A percentile compares a stretch with the other conserved stretches of the same genome.
Evolutionary conservation across 83 land plant species (phyloP).

Genomic region (Diphasiastrum complanatum): DNA sequence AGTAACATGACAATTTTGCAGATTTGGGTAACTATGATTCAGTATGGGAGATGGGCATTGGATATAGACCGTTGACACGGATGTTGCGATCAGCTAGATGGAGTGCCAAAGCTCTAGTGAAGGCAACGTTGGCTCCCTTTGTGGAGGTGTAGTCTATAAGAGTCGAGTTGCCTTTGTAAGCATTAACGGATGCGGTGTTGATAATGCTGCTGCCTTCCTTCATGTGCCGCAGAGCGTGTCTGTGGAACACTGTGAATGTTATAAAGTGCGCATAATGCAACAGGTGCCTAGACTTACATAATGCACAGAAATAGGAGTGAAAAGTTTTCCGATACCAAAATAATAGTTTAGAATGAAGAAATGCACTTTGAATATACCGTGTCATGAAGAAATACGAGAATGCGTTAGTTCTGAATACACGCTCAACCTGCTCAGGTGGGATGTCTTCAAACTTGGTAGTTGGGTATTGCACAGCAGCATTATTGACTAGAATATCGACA

Average conservation of each 20-base stretch:
- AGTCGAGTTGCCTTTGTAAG: constrained; percentile 62
- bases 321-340: not conserved
- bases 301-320: not conserved
- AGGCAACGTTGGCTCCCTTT: constrained; percentile 79
- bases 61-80: constrained; percentile 56
- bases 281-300: no score
- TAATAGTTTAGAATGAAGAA: not conserved
- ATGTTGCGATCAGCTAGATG: constrained; percentile 69
- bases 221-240: constrained; percentile 79
- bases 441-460: constrained; percentile 47
- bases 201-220: constrained; percentile 63
- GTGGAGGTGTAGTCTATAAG: constrained; percentile 78
- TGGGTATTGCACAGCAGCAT: constrained; percentile 67
- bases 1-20: no score
- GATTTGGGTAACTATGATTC: no score
- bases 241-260: constrained; percentile 7
- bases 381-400: constrained; percentile 58
- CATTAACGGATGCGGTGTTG: constrained; percentile 62
- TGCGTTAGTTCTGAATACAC: constrained; percentile 77
- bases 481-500: constrained; percentile 79
- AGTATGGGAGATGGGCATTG: not conserved
- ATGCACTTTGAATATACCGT: constrained; percentile 38
- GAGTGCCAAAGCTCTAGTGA: constrained; percentile 64
- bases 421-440: constrained; percentile 48
- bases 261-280: not conserved